phyloP scores from a whole-genome alignment of 306 rosid genomes.

The Hylodesmum podocarpum region DNA sequence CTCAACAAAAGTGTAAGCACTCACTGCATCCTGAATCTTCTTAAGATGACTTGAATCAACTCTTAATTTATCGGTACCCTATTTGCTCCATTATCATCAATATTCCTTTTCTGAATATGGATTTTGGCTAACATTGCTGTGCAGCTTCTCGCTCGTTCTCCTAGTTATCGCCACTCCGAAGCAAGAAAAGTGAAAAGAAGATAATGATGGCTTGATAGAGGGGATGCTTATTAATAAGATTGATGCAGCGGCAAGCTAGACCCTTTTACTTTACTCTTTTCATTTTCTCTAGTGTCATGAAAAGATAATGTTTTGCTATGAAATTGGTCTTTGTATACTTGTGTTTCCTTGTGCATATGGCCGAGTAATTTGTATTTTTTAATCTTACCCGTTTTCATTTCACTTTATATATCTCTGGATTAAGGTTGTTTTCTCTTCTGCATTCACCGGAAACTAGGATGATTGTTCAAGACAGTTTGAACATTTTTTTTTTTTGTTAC shows the following conservation, averaged over 20 bases:
- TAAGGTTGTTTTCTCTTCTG: background rate
- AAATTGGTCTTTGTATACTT: slow-evolving; percentile 42
- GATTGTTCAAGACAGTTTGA: slow-evolving; percentile 14
- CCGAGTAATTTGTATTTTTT: slow-evolving; percentile 16
- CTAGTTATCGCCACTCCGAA: slow-evolving; percentile 86
- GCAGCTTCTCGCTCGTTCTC: slow-evolving; percentile 94
- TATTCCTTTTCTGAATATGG: slow-evolving; percentile 18
- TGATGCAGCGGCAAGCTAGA: slow-evolving; percentile 27
- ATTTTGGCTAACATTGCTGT: slow-evolving; percentile 20
- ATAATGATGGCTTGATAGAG: slow-evolving; percentile 44
- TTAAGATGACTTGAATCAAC: background rate
- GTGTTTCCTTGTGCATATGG: slow-evolving; percentile 35
- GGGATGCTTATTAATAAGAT: slow-evolving; percentile 27
- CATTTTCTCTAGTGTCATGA: background rate
- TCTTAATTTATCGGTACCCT: background rate
- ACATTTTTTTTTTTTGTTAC: too few relatives aligned
- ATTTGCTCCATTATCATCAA: background rate
- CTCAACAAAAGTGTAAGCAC: slow-evolving; percentile 77
- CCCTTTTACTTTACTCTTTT: slow-evolving; percentile 17
- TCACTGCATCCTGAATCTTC: slow-evolving; percentile 2
- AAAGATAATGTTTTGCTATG: slow-evolving; percentile 21
- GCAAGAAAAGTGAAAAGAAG: slow-evolving; percentile 82
- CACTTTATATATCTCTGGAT: slow-evolving; percentile 16
- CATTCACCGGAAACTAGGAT: background rate
- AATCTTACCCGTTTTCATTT: background rate